phyloP scores from a whole-genome alignment of 2,329 filamentous ascomycete species.

The Aureobasidium lini region DNA sequence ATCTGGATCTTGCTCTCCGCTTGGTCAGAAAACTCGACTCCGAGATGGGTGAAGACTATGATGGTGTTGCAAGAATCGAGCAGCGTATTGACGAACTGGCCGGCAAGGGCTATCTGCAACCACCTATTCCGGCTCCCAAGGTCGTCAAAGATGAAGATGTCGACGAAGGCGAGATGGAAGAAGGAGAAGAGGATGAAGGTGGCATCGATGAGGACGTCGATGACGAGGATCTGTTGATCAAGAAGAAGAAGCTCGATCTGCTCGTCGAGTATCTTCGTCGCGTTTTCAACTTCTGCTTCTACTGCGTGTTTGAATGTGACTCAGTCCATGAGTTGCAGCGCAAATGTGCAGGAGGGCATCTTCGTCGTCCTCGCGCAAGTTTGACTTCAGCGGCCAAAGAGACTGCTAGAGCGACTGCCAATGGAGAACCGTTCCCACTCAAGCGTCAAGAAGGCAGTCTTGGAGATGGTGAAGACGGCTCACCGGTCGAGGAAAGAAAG shows the following conservation, averaged over 20 bases:
- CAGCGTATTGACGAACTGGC: conserved; percentile 77
- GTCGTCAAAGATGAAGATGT: conserved; percentile 55
- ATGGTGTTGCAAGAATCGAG: conserved; percentile 73
- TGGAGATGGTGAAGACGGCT: conserved; percentile 49
- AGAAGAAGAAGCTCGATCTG: conserved; percentile 95
- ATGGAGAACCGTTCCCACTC: conserved; percentile 73
- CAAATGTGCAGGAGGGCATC: conserved; percentile 95
- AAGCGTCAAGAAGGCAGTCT: conserved; percentile 44
- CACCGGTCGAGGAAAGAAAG: conserved; percentile 65
- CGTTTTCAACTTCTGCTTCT: conserved; percentile 99
- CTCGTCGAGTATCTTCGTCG: conserved; percentile 93
- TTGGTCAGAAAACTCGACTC: conserved; percentile 78
- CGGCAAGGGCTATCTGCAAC: conserved; percentile 68
- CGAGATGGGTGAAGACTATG: conserved; percentile 69
- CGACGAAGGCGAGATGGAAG: conserved; percentile 62
- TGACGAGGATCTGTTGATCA: conserved; percentile 77
- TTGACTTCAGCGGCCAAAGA: conserved; percentile 75
- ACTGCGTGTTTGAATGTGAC: conserved; percentile 97
- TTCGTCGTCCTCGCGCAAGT: conserved; percentile 81
- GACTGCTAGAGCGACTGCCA: conserved; percentile 76
- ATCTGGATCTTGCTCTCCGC: conserved; percentile 73
- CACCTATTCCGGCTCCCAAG: conserved; percentile 47
- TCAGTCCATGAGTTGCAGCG: conserved; percentile 91
- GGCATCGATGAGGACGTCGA: conserved; percentile 72
- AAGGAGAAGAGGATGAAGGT: conserved; percentile 64